These are phyloP conservation scores for Paramecium caudatum DNA, from an alignment of 73 alveolate species.

Conservation along the genomic window DNA sequence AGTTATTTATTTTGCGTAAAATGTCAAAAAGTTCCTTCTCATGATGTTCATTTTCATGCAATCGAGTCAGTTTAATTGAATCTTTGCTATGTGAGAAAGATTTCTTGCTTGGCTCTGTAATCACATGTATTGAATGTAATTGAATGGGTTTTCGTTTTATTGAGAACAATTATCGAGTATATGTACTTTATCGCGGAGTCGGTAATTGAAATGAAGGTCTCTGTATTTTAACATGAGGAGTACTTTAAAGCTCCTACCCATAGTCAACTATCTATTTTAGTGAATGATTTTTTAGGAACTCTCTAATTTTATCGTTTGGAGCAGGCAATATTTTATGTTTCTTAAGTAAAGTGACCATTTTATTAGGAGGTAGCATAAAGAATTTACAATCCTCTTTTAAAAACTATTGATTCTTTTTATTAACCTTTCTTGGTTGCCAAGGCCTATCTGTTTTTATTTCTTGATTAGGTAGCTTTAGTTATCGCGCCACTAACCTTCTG, in stretches of 20 bases:
- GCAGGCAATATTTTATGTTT: conserved; percentile 6
- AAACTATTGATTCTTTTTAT: not conserved
- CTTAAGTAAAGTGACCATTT: conserved; percentile 16
- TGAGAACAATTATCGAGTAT: not conserved
- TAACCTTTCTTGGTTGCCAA: conserved; percentile 11
- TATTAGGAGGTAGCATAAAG: conserved; percentile 54
- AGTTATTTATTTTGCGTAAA: not conserved
- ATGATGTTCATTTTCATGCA: not conserved
- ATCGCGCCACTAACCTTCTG: not conserved
- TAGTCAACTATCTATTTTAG: conserved; percentile 46
- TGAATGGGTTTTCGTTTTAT: not conserved
- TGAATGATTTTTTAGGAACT: not conserved
- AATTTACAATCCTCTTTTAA: conserved; percentile 44
- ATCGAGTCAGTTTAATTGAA: not conserved
- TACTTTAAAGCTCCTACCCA: conserved; percentile 1
- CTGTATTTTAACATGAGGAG: not conserved
- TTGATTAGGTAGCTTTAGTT: not conserved
- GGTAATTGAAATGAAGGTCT: conserved; percentile 16
- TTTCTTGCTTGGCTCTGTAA: conserved; percentile 54
- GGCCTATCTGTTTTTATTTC: conserved; percentile 45
- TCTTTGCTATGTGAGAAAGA: not conserved
- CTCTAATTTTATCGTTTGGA: conserved; percentile 15
- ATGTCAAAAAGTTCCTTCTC: not conserved
- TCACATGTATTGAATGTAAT: not conserved
- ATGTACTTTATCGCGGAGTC: not conserved